Evolutionary conservation across 257 asterid species (phyloP).

Genomic region (Rhazya stricta): DNA sequence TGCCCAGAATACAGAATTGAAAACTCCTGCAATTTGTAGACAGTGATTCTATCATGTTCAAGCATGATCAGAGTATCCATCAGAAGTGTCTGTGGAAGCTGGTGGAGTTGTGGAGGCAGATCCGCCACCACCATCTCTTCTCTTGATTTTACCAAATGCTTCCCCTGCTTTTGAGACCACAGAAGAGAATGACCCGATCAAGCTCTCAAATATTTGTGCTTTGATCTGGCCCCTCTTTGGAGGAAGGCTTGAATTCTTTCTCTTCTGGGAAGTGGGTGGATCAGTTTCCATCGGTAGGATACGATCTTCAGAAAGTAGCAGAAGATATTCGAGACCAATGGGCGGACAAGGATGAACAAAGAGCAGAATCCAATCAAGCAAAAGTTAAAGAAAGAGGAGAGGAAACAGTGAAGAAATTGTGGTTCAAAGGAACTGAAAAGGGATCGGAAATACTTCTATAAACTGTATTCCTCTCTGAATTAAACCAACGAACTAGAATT

Average conservation of each 20-base stretch:
- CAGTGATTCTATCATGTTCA: constrained; percentile 2
- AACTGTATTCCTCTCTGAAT: background rate
- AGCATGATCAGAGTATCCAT: constrained; percentile 8
- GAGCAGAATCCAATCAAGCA: background rate
- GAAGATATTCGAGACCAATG: background rate
- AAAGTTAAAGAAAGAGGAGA: background rate
- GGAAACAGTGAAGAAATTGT: background rate
- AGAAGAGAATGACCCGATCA: constrained; percentile 32
- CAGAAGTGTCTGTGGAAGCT: constrained; percentile 8
- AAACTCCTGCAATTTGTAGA: background rate
- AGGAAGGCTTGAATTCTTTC: constrained; percentile 9
- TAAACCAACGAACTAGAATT: background rate
- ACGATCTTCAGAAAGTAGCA: background rate
- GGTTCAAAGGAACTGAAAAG: background rate
- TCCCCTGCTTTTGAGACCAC: constrained; percentile 25
- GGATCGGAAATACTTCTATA: too few relatives aligned
- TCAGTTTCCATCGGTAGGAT: constrained; percentile 18
- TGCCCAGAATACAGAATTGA: background rate
- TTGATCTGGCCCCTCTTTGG: constrained; percentile 53
- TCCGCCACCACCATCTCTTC: constrained; percentile 15
- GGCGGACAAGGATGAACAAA: background rate
- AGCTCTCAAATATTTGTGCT: constrained; percentile 51
- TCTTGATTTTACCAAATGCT: constrained; percentile 16
- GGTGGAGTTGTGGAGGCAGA: constrained; percentile 37
- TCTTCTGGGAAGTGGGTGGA: constrained; percentile 14